Conservation (phyloP, 202 grass and related monocot species). For the Alloteropsis angusta region DNA sequence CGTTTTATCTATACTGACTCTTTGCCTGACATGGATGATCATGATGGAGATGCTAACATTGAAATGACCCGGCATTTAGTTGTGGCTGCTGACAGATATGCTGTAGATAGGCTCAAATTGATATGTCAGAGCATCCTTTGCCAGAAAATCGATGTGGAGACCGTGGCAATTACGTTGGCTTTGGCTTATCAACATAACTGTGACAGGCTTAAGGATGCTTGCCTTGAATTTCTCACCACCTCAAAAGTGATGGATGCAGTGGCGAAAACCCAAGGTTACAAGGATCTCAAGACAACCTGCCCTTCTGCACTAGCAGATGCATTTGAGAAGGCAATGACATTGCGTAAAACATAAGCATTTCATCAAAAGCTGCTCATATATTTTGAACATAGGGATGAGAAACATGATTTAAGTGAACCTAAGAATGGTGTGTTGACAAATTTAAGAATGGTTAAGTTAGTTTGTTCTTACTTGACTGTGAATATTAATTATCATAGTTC, state of each 20-base stretch:
- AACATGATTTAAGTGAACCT: not conserved
- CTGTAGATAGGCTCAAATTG: not conserved
- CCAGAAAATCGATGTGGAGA: not conserved
- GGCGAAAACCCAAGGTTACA: not conserved
- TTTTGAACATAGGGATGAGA: not conserved
- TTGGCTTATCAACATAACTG: not conserved
- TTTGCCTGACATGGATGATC: not conserved
- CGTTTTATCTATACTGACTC: not conserved
- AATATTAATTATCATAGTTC: not conserved
- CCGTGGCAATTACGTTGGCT: not conserved
- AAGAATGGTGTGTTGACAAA: too few relatives aligned
- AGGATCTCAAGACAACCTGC: not conserved
- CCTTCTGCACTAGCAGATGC: not conserved
- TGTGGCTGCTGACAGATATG: not conserved
- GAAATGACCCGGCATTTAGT: not conserved
- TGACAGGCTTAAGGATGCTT: not conserved
- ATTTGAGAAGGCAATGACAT: not conserved
- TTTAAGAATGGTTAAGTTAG: too few relatives aligned
- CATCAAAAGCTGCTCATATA: too few relatives aligned
- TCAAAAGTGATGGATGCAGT: not conserved
- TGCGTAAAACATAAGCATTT: not conserved
- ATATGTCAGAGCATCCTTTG: not conserved
- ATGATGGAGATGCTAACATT: not conserved
- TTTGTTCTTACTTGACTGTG: not conserved
- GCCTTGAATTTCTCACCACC: not conserved